Evolutionary conservation across 805 yeast species (phyloP).

Genomic region (Saccharomycopsis malanga): DNA sequence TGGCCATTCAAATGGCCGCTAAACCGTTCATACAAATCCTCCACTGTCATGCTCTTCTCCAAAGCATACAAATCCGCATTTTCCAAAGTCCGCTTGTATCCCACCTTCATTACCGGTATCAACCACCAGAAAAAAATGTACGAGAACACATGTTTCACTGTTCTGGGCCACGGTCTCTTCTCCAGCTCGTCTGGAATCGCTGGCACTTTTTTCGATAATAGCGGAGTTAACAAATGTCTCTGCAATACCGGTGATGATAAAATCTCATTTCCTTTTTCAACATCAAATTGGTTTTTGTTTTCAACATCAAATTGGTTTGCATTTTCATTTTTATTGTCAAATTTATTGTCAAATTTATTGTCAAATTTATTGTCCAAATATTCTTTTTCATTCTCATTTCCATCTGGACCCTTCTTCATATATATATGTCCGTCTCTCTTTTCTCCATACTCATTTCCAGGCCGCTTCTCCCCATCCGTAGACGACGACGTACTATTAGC

Average conservation of each 20-base stretch:
- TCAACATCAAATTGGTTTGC: no score
- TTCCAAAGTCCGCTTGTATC: conserved; percentile 65
- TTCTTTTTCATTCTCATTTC: no score
- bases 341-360: no score
- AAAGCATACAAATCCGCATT: conserved; percentile 53
- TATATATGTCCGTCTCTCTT: no score
- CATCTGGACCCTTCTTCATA: no score
- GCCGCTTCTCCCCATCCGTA: no score
- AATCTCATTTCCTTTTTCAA: no score
- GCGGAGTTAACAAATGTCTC: conserved; percentile 16
- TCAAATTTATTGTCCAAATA: no score
- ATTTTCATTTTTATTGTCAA: no score
- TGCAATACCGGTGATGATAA: conserved; percentile 11
- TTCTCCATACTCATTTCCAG: no score
- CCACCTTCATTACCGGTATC: conserved; percentile 51
- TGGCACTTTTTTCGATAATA: conserved; percentile 31
- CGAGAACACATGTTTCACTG: conserved; percentile 32
- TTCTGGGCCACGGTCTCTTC: conserved; percentile 39
- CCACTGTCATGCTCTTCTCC: conserved; percentile 37
- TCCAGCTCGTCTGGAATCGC: conserved; percentile 33
- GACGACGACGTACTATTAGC: no score
- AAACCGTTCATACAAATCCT: conserved; percentile 35
- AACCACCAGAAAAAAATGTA: conserved; percentile 61
- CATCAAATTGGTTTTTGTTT: no score
- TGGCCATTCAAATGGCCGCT: conserved; percentile 29